phyloP scores from a whole-genome alignment of 805 yeast species.

The Henningerozyma blattae region DNA sequence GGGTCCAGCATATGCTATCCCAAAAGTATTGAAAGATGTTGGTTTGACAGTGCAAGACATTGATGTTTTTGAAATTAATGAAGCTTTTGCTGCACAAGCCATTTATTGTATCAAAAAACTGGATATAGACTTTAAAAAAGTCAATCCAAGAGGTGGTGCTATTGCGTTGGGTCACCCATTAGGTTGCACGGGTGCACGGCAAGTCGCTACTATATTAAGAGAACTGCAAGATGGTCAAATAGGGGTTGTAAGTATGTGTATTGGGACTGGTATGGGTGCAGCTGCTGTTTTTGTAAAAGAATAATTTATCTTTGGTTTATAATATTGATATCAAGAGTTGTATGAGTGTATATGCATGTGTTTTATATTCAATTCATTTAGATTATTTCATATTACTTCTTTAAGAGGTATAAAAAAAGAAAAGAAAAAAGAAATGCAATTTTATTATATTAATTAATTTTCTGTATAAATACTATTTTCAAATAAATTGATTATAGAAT shows the following conservation, averaged over 20 bases:
- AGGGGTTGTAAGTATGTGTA: slow-evolving; percentile 93
- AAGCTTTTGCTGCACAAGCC: slow-evolving; percentile 95
- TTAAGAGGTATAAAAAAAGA: too few relatives aligned
- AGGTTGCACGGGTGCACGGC: slow-evolving; percentile 88
- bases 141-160: slow-evolving; percentile 93
- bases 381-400: neutral
- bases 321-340: neutral
- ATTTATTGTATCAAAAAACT: slow-evolving; percentile 56
- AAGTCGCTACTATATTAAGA: slow-evolving; percentile 75
- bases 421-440: too few relatives aligned
- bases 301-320: slow-evolving; percentile 21
- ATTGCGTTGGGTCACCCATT: slow-evolving; percentile 93
- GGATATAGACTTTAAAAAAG: slow-evolving; percentile 56
- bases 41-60: slow-evolving; percentile 56
- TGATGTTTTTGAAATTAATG: slow-evolving; percentile 77
- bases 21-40: slow-evolving; percentile 54
- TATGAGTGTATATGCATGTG: neutral
- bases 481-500: slow-evolving; percentile 7
- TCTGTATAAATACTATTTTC: neutral
- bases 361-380: neutral
- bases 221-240: slow-evolving; percentile 70
- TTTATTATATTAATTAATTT: neutral
- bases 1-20: slow-evolving; percentile 95
- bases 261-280: slow-evolving; percentile 98
- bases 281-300: slow-evolving; percentile 80